Base-by-base conservation (phyloP, 1,284 basidiomycete species). In the Ganoderma lingzhi region DNA sequence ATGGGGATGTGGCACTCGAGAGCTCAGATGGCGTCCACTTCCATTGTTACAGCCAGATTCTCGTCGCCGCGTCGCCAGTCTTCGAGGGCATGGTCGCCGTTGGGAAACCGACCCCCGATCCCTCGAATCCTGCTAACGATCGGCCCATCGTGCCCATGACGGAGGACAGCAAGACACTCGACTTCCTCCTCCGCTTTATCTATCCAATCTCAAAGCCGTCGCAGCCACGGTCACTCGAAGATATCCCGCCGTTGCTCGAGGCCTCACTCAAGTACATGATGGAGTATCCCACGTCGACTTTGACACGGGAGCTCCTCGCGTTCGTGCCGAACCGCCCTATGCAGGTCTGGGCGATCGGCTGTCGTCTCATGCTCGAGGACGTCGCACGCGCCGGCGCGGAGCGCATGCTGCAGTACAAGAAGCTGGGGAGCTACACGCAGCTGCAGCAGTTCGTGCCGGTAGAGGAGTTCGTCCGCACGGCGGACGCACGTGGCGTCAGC, bases 261-360 rank as follows among this genome's bases (percentile, higher is more conserved):
- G 72, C 73, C 0, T 70, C 72, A 35, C 42, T 64, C 19, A 74
- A 74, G 64, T 76, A 74, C 63, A 63, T 67, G 48, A 74, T 76
- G 73, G 72, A 66, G 37, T 65, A 58, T 62, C 66, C 69, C 6
- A 32, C 68, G 14, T 37, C 51, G 23, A 19, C 59, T 28, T n/a
- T 73, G 19, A 64, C 55, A 30, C 56, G 60, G 32, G 60, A 63
- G 14, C 71, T 75, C 6, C 48, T 61, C 55, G 60, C 63, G 0
- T 62, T 72, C 41, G 61, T 51, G 2, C 55, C 62, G n/a, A 15
- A 32, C 1, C 12, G 32, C 12, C 69, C 73, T 2, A 60, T 75
- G 28, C 55, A 69, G 8, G 70, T 71, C 1, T 76, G 70, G 67
- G 72, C 73, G 1, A 61, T 70, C 14, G 75, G 70, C 23, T 72